Evolutionary conservation across 768 basidiomycete species (phyloP).

Genomic region (Leccinum fibrillosum): DNA sequence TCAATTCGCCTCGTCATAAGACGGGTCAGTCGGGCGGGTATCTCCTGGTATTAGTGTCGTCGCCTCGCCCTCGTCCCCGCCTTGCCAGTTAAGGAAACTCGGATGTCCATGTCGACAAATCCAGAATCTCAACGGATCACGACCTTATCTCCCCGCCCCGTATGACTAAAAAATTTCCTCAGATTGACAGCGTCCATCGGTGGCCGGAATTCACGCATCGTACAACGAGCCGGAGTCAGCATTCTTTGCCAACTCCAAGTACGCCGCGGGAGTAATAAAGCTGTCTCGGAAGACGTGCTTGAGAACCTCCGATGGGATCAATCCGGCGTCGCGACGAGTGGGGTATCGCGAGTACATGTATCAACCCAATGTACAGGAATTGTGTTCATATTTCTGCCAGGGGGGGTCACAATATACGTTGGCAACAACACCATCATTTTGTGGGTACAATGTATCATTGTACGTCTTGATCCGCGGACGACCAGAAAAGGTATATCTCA

Average conservation of each 20-base stretch:
- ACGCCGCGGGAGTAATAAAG: conserved; percentile 28
- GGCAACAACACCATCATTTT: conserved; percentile 1
- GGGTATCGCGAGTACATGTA: neutral
- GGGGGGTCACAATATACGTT: neutral
- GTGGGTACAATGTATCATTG: conserved; percentile 1
- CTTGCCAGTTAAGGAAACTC: conserved; percentile 7
- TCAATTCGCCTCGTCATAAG: conserved; percentile 8
- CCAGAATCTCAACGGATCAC: conserved; percentile 28
- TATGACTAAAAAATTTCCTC: conserved; percentile 9
- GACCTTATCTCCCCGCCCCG: conserved; percentile 29
- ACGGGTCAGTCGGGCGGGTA: neutral
- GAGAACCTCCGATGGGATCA: conserved; percentile 10
- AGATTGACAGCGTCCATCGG: conserved; percentile 12
- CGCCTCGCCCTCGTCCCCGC: conserved; percentile 2
- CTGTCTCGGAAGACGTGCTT: conserved; percentile 11
- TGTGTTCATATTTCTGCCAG: conserved; percentile 2
- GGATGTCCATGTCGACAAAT: neutral
- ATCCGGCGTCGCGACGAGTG: neutral
- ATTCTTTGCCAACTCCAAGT: conserved; percentile 19
- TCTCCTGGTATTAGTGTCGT: conserved; percentile 15
- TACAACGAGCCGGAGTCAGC: conserved; percentile 3
- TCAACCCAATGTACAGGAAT: neutral
- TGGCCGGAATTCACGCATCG: conserved; percentile 18
- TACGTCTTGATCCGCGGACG: conserved; percentile 26
- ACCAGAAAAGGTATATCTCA: conserved; percentile 21